Evolutionary conservation across 106 monocot genomes (phyloP).

Genomic region (Apostasia shenzhenica): DNA sequence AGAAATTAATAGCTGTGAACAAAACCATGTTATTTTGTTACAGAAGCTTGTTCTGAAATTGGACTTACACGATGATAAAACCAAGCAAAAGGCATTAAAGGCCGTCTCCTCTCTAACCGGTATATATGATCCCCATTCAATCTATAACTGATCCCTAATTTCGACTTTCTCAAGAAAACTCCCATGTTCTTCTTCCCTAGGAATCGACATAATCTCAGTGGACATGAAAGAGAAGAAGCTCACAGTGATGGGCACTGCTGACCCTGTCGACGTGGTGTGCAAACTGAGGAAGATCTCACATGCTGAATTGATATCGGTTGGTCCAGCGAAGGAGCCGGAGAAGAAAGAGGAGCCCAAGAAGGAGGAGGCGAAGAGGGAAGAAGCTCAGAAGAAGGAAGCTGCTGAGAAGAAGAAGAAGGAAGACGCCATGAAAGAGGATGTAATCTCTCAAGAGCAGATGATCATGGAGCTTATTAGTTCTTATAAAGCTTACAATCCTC

Average conservation of each 20-base stretch:
- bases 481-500: slow-evolving; percentile 30
- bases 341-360: slow-evolving; percentile 50
- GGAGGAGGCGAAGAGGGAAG: slow-evolving; percentile 30
- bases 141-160: no score
- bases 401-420: slow-evolving; percentile 5
- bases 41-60: no score
- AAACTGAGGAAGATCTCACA: slow-evolving; percentile 40
- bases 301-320: slow-evolving; percentile 29
- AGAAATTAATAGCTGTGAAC: no score
- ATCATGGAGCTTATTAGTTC: slow-evolving; percentile 22
- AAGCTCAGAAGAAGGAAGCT: slow-evolving; percentile 14
- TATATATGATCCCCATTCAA: no score
- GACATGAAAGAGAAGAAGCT: slow-evolving; percentile 10
- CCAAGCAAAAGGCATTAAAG: no score
- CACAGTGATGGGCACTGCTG: slow-evolving; percentile 46
- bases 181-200: no score
- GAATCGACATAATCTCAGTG: no score
- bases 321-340: slow-evolving; percentile 42
- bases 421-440: not conserved
- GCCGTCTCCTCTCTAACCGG: no score
- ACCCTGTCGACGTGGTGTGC: slow-evolving; percentile 39
- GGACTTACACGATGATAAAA: no score
- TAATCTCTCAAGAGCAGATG: slow-evolving; percentile 21
- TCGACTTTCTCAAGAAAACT: no score
- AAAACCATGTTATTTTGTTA: no score